Conservation (phyloP, 495 filamentous ascomycete species). For the Thermochaetoides thermophila region DNA sequence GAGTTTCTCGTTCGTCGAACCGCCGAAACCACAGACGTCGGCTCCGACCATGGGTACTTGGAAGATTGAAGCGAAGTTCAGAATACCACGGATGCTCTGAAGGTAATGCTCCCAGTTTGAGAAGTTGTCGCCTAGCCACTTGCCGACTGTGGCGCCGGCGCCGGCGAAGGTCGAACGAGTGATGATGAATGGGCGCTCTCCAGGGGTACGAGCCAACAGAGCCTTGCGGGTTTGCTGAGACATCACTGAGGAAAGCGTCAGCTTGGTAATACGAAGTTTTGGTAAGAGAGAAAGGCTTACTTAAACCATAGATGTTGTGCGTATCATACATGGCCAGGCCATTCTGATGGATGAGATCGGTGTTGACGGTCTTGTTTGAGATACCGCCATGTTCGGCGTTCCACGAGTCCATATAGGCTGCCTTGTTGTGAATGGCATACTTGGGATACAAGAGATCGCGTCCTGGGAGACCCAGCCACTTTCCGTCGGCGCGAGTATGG, state of each 20-base stretch:
- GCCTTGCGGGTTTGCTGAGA: slow-evolving; percentile 46
- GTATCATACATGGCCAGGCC: slow-evolving; percentile 61
- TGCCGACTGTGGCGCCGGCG: slow-evolving; percentile 60
- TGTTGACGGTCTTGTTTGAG: slow-evolving; percentile 59
- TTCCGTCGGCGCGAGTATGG: slow-evolving; percentile 13
- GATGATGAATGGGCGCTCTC: slow-evolving; percentile 59
- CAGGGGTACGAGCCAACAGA: slow-evolving; percentile 55
- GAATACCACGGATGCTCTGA: slow-evolving; percentile 48
- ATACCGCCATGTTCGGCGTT: slow-evolving; percentile 43
- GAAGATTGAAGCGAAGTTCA: slow-evolving; percentile 67
- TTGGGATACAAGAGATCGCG: slow-evolving; percentile 56
- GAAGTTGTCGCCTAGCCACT: slow-evolving; percentile 82
- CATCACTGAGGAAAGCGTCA: slow-evolving; percentile 67
- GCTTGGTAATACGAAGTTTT: slow-evolving; percentile 17
- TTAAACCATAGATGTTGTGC: slow-evolving; percentile 75
- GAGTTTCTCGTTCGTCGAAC: slow-evolving; percentile 59
- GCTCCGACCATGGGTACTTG: slow-evolving; percentile 73
- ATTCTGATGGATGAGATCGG: slow-evolving; percentile 58
- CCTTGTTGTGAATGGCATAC: slow-evolving; percentile 62
- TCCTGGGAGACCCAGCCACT: slow-evolving; percentile 41
- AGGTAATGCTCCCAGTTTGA: slow-evolving; percentile 62
- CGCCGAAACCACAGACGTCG: slow-evolving; percentile 68
- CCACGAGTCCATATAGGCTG: slow-evolving; percentile 28
- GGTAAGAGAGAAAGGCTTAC: background rate
- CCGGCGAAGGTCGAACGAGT: slow-evolving; percentile 76